phyloP scores from a whole-genome alignment of 345 rosid genomes.

The Excoecaria cochinchinensis region DNA sequence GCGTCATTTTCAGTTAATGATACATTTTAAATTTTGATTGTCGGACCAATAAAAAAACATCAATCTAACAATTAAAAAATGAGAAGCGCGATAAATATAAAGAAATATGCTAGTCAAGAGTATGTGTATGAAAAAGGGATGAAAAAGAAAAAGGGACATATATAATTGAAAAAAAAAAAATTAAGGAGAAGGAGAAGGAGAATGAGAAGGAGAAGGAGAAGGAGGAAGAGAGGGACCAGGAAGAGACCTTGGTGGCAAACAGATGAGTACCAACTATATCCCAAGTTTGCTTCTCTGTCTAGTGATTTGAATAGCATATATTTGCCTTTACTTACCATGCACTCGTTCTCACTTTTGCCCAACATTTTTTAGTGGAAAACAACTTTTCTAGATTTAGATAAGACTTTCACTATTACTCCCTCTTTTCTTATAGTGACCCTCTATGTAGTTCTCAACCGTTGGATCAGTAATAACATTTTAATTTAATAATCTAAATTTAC shows the following conservation, averaged over 20 bases:
- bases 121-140: too few species aligned
- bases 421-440: too few species aligned
- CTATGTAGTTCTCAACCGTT: too few species aligned
- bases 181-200: background rate
- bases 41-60: too few species aligned
- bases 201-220: background rate
- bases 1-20: conserved; percentile 30
- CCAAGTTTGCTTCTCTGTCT: conserved; percentile 48
- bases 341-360: conserved; percentile 41
- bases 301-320: conserved; percentile 55
- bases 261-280: conserved; percentile 44
- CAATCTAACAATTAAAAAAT: too few species aligned
- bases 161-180: background rate
- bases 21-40: too few species aligned
- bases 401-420: conserved; percentile 8
- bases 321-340: conserved; percentile 30
- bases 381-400: conserved; percentile 41
- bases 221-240: conserved; percentile 20
- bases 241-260: conserved; percentile 63
- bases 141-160: too few species aligned
- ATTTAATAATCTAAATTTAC: too few species aligned
- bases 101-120: too few species aligned
- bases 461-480: too few species aligned
- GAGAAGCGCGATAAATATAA: too few species aligned
- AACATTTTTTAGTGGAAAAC: conserved; percentile 57